Conservation (phyloP, 75 land plant species). For the Pseudotsuga menziesii region DNA sequence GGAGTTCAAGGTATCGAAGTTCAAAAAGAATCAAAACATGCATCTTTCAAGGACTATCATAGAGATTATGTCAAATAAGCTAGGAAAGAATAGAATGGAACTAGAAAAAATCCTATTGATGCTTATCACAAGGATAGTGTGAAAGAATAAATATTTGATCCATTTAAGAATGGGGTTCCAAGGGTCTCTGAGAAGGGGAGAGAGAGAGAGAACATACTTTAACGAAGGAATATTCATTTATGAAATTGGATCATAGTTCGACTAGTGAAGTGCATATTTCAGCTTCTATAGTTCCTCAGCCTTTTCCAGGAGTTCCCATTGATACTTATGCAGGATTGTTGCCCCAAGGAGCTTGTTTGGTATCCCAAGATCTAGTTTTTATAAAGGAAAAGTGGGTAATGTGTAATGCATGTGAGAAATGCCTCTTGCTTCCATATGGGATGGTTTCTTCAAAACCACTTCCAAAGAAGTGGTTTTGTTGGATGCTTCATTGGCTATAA, state of each 20-base stretch:
- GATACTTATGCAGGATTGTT: conserved; percentile 5
- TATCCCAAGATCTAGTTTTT: conserved; percentile 16
- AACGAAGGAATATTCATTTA: conserved; percentile 9
- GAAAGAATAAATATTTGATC: conserved; percentile 17
- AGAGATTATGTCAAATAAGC: conserved; percentile 27
- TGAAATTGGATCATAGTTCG: conserved; percentile 11
- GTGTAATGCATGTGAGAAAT: conserved; percentile 78
- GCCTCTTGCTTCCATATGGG: conserved; percentile 76
- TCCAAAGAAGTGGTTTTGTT: conserved; percentile 81
- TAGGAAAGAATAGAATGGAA: conserved; percentile 28
- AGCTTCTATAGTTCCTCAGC: conserved; percentile 15
- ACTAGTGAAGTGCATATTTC: conserved; percentile 14
- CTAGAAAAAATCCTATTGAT: conserved; percentile 24
- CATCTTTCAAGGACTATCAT: conserved; percentile 13
- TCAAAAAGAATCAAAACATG: conserved; percentile 19
- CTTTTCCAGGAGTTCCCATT: not conserved
- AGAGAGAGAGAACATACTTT: too few species aligned
- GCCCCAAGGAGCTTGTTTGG: too few species aligned
- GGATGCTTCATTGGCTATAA: conserved; percentile 92
- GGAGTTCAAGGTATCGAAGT: conserved; percentile 1
- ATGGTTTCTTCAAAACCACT: conserved; percentile 26
- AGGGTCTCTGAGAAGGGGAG: too few species aligned
- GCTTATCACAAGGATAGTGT: conserved; percentile 15
- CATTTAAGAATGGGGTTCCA: not conserved
- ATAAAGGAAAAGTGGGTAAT: conserved; percentile 75